These are phyloP conservation scores for Ceratocystis lukuohia DNA, from an alignment of 2,329 filamentous ascomycete species.

Conservation along the genomic window DNA sequence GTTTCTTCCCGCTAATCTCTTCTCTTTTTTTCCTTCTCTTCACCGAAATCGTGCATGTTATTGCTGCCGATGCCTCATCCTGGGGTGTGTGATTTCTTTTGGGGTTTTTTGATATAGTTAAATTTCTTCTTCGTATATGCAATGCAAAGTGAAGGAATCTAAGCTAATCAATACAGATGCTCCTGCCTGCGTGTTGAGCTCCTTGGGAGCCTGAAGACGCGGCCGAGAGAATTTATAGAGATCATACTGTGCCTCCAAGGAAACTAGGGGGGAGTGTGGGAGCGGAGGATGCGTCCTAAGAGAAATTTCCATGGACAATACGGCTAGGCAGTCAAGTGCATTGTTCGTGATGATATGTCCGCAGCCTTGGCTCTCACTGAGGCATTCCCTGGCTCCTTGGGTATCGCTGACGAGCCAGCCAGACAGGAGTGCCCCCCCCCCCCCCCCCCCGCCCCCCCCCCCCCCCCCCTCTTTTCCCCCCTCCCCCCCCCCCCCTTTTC, in stretches of 20 bases:
- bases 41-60: not conserved
- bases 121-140: constrained; percentile 1
- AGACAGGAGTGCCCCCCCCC: not conserved
- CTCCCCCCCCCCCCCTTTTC: too few relatives aligned
- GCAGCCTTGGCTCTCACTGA: not conserved
- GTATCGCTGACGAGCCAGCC: not conserved
- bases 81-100: not conserved
- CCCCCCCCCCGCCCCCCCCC: too few relatives aligned
- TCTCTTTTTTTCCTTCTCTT: not conserved
- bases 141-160: not conserved
- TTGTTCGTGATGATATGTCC: not conserved
- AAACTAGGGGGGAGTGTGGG: not conserved
- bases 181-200: not conserved
- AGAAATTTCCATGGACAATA: not conserved
- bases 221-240: not conserved
- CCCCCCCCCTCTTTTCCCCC: too few relatives aligned
- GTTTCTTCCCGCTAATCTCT: not conserved
- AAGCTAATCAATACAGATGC: not conserved
- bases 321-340: not conserved
- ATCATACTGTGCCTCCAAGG: not conserved
- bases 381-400: not conserved
- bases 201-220: not conserved
- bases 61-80: not conserved
- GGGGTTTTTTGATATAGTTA: not conserved
- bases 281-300: not conserved